Percentiles rank a stretch among this genome's conserved stretches.
Conservation (phyloP, 306 rosid genomes). For the Cucurbita moschata region DNA sequence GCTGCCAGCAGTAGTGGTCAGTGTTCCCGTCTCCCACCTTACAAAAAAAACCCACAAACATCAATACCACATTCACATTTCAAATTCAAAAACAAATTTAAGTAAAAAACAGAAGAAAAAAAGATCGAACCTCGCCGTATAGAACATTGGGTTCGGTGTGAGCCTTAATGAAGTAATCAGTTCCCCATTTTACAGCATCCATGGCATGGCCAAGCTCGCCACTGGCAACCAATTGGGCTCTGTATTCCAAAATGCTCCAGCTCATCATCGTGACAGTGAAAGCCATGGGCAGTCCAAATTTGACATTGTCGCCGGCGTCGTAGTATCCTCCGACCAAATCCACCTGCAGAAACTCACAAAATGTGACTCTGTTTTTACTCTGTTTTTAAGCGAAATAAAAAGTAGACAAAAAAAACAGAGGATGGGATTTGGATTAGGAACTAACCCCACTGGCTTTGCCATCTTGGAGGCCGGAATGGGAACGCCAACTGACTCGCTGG, state of each 20-base stretch:
- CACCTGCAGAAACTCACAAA: conserved; percentile 28
- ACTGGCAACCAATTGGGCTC: conserved; percentile 54
- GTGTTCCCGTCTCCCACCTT: conserved; percentile 9
- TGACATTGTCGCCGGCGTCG: conserved; percentile 97
- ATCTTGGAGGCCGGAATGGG: conserved; percentile 70
- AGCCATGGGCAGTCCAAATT: conserved; percentile 94
- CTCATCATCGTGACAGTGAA: conserved; percentile 94
- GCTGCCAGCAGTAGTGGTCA: conserved; percentile 11
- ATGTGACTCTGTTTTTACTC: neutral
- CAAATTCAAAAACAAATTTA: neutral
- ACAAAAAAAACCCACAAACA: neutral
- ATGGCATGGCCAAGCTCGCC: conserved; percentile 86
- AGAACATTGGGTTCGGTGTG: conserved; percentile 79
- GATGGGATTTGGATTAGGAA: neutral
- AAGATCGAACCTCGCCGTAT: conserved; percentile 64
- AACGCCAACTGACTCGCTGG: conserved; percentile 92
- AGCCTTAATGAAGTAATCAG: conserved; percentile 87
- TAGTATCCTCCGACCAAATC: conserved; percentile 94
- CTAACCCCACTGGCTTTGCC: conserved; percentile 85
- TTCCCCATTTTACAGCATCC: conserved; percentile 93
- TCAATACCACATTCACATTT: neutral
- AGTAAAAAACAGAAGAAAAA: too few species aligned
- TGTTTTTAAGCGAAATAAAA: neutral
- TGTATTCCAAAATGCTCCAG: conserved; percentile 87
- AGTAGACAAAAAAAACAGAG: neutral